Evolutionary conservation across 352 stramenopile genomes (phyloP), one percentile per base, ranked within the genome.

Genomic region (Pythium monospermum): DNA sequence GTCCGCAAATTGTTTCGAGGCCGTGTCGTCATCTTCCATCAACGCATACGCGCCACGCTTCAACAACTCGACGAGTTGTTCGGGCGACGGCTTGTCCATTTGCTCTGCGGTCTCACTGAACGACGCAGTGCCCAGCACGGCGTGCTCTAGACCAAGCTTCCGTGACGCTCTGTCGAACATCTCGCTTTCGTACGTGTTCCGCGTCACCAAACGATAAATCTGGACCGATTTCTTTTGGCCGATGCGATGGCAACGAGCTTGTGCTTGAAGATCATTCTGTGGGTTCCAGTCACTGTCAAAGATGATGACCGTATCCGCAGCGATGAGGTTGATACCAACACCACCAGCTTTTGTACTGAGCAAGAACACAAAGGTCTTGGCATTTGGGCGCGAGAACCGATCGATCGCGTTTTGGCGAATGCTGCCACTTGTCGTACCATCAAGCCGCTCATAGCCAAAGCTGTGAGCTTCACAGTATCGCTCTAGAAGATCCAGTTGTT

Each of bases 211-310:
- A 16, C 97, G 96, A 65, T 98, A 99, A 23, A 99, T 97, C 45
- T 94, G 90, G 16, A 99, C 96, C 48, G 83, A 84, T 66, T 99
- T 99, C 46, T 97, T 99, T 76, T 99, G 97, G 0, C 97, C 97
- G 66, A 99, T 99, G 49, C 97, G 88, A 64, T 99, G 97, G 56
- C 94, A 97, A 57, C 96, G 85, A 21, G 80, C 73, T 51, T 94
- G 83, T 6, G 87, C 87, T 37, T 95, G 85, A 15, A 94, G 46
- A 59, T 95, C 85, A 49, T 95, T 94, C 66, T 99, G 96, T n/a
- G 97, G 97, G 67, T 99, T 99, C 96, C 96, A 99, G 67, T 99
- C 97, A 45, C 84, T 97, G 61, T 98, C 91, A 65, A 98, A 99
- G 56, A 99, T 99, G 59, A 99, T 99, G 11, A 99, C 96, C 15